A percentile compares a stretch with the other conserved stretches of the same genome.
Conservation (phyloP, 805 yeast genomes). For the Monosporozyma unispora region DNA sequence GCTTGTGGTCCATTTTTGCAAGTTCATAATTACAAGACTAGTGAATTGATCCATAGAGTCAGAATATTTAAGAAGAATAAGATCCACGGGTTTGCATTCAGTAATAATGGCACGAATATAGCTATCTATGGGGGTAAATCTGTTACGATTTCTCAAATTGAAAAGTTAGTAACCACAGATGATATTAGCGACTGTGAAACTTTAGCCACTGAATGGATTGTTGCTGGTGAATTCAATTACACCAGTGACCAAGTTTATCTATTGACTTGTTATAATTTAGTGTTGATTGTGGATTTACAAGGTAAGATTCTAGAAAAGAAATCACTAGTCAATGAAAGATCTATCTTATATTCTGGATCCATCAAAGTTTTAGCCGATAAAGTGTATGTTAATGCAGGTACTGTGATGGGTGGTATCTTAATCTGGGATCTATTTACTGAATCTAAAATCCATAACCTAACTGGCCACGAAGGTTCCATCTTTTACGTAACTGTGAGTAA, state of each 20-base stretch:
- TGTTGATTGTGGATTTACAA: conserved; percentile 25
- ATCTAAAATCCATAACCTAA: conserved; percentile 44
- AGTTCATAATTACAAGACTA: conserved; percentile 39
- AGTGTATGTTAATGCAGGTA: conserved; percentile 73
- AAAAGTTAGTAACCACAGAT: conserved; percentile 20
- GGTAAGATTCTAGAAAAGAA: conserved; percentile 22
- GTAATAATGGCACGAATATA: conserved; percentile 24
- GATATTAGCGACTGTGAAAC: conserved; percentile 33
- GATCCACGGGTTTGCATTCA: conserved; percentile 63
- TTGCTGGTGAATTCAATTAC: conserved; percentile 44
- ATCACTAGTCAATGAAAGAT: conserved; percentile 53
- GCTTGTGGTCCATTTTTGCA: conserved; percentile 68
- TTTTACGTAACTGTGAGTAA: conserved; percentile 64
- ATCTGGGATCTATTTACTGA: conserved; percentile 56
- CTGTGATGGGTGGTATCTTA: conserved; percentile 81
- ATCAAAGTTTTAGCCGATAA: conserved; percentile 38
- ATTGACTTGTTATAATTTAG: conserved; percentile 72
- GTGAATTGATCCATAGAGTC: conserved; percentile 31
- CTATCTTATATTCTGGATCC: conserved; percentile 82
- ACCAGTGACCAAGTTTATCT: conserved; percentile 36
- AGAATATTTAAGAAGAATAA: conserved; percentile 62
- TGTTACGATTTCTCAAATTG: conserved; percentile 35
- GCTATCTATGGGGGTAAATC: conserved; percentile 69
- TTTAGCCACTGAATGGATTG: conserved; percentile 73
- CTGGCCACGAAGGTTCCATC: conserved; percentile 85